Conservation (phyloP, 2,329 filamentous ascomycete genomes). For the Penicillium sumatraense region DNA sequence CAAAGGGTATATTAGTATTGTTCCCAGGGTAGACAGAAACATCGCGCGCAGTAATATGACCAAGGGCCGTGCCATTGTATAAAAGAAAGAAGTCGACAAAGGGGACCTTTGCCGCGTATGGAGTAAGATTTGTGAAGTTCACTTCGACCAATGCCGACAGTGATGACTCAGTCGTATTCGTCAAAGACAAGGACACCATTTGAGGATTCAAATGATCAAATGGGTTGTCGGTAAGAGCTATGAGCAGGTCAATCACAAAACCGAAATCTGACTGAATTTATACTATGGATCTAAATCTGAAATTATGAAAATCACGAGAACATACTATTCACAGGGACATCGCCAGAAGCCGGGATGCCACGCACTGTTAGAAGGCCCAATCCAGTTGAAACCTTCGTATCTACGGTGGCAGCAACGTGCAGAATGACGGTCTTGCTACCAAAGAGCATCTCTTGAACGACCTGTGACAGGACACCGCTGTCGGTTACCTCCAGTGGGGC, state of each 20-base stretch:
- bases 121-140: conserved; percentile 88
- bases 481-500: conserved; percentile 84
- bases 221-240: conserved; percentile 64
- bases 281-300: conserved; percentile 22
- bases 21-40: conserved; percentile 68
- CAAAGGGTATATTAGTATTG: conserved; percentile 71
- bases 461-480: conserved; percentile 74
- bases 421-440: conserved; percentile 71
- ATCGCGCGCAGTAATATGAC: conserved; percentile 71
- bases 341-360: conserved; percentile 80
- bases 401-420: conserved; percentile 77
- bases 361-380: conserved; percentile 81
- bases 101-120: conserved; percentile 82
- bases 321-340: conserved; percentile 93
- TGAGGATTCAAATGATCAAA: conserved; percentile 62
- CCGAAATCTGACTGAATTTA: conserved; percentile 27
- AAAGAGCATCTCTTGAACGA: conserved; percentile 81
- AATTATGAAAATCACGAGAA: conserved; percentile 42
- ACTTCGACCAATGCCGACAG: conserved; percentile 72
- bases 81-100: conserved; percentile 77
- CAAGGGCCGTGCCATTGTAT: conserved; percentile 74
- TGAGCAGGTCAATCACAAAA: conserved; percentile 29
- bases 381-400: conserved; percentile 79
- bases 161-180: conserved; percentile 72
- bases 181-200: conserved; percentile 71